A percentile compares a stretch with the other conserved stretches of the same genome.
Evolutionary conservation across 208 protist species (phyloP).

Genomic region (Acanthamoeba healyi): DNA sequence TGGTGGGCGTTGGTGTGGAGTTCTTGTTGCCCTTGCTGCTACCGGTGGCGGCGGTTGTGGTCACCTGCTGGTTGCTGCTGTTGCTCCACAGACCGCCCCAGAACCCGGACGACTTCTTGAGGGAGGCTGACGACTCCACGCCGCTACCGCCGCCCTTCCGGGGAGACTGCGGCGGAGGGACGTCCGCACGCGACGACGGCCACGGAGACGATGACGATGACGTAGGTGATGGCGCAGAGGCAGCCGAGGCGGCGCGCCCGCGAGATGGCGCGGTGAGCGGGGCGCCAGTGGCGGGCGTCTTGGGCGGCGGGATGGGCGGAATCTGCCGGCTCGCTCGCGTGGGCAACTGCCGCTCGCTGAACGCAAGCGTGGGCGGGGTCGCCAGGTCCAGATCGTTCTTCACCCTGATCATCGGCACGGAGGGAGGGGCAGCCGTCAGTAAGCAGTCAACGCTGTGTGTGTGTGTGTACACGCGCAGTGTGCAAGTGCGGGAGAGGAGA

Average conservation of each 20-base stretch:
- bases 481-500: no score
- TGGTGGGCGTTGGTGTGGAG: no score
- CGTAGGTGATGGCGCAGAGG: not conserved
- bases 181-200: no score
- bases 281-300: not conserved
- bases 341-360: constrained; percentile 3
- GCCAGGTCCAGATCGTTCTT: not conserved
- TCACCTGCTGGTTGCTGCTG: not conserved
- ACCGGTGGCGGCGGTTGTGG: no score
- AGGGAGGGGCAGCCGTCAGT: no score
- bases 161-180: no score
- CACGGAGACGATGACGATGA: constrained; percentile 8
- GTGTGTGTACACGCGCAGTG: no score
- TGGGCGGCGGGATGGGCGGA: not conserved
- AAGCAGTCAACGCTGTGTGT: no score
- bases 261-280: not conserved
- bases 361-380: not conserved
- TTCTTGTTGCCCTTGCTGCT: no score
- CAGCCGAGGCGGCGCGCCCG: not conserved
- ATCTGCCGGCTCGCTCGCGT: not conserved
- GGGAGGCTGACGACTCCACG: not conserved
- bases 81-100: not conserved
- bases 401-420: no score
- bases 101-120: constrained; percentile 17
- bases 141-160: no score